phyloP scores from a whole-genome alignment of 2,329 filamentous ascomycete genomes.

The Proliferodiscus dingleyae region DNA sequence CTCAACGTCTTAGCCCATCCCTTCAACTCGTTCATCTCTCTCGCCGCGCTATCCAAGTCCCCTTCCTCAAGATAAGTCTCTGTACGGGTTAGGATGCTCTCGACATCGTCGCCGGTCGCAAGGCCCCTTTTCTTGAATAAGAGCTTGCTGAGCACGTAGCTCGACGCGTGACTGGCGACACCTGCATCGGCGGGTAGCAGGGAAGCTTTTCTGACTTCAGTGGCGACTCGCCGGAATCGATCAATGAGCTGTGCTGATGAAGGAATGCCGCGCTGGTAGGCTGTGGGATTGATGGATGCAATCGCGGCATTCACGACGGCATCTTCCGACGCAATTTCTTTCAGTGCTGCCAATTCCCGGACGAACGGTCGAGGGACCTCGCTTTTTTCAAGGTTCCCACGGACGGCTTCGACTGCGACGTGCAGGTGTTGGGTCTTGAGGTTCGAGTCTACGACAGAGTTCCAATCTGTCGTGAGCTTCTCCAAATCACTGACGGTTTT shows the following conservation, averaged over 20 bases:
- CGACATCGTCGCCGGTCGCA: conserved; percentile 80
- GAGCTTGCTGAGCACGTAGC: conserved; percentile 83
- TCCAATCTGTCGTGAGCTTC: conserved; percentile 83
- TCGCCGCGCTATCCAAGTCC: conserved; percentile 81
- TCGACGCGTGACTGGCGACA: conserved; percentile 89
- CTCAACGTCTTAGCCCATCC: conserved; percentile 96
- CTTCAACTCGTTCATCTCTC: conserved; percentile 88
- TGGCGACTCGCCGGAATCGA: conserved; percentile 87
- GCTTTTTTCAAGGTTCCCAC: conserved; percentile 72
- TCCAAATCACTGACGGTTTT: conserved; percentile 77
- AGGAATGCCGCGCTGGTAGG: conserved; percentile 89
- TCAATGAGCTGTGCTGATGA: conserved; percentile 84
- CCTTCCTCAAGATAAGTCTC: conserved; percentile 91
- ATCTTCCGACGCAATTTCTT: conserved; percentile 82
- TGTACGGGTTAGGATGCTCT: conserved; percentile 85
- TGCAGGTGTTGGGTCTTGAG: conserved; percentile 94
- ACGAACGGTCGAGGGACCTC: conserved; percentile 79
- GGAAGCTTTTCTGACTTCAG: conserved; percentile 89
- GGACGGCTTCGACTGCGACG: conserved; percentile 90
- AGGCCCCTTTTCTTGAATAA: conserved; percentile 93
- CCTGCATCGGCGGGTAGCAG: conserved; percentile 90
- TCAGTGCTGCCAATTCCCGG: conserved; percentile 86
- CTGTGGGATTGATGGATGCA: conserved; percentile 87
- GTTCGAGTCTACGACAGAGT: conserved; percentile 82
- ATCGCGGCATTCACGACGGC: conserved; percentile 88